Evolutionary conservation across 208 protist species (phyloP), one percentile per base, ranked within the genome.

Genomic region (Herpetomonas tarakana): DNA sequence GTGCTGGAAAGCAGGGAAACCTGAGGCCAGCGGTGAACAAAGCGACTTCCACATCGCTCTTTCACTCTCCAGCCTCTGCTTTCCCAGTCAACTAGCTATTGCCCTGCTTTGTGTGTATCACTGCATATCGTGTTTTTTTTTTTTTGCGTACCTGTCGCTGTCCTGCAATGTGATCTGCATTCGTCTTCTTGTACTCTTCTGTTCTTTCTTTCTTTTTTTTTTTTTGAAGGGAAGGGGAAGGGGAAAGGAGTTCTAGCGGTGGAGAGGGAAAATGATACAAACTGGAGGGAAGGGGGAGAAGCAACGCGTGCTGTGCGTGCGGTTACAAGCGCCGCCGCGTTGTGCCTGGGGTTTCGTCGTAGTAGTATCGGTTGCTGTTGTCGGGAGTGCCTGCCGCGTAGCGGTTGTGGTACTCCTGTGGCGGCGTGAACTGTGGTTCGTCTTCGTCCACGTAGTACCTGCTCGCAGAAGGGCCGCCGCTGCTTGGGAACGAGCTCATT

Each of bases 401-500:
- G 16, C 44, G 9, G 9, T 22, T 7, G 44, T 7, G 4, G 44
- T 18, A 4, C 11, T 4, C 16, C 12, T 16, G 26, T 27, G 29
- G 4, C 24, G 27, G 55, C 1, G 28, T 39, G 55, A 25, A 58
- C 1, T 30, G 0, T 6, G 22, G 29, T 18, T 47, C 29, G 44
- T 49, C 44, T 16, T 57, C 52, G 31, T 65, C 60, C 49, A 54
- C 29, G 60, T 65, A 65, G 26, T 71, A 68, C 1, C 61, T 64
- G 2, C 58, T 55, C 1, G 55, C 47, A 18, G 62, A 60, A 0
- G 65, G 52, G 0, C 61, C 53, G 29, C 71, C 70, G 45, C 35
- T 41, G 11, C n/a, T 9, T 19, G 65, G 52, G 24, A 46, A 55
- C 27, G 50, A 25, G 21, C 63, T 57, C 0, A 29, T 44, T 39